These are phyloP conservation scores for Blastobotrys persicus DNA, from an alignment of 1,139 yeast genomes.

Conservation along the genomic window DNA sequence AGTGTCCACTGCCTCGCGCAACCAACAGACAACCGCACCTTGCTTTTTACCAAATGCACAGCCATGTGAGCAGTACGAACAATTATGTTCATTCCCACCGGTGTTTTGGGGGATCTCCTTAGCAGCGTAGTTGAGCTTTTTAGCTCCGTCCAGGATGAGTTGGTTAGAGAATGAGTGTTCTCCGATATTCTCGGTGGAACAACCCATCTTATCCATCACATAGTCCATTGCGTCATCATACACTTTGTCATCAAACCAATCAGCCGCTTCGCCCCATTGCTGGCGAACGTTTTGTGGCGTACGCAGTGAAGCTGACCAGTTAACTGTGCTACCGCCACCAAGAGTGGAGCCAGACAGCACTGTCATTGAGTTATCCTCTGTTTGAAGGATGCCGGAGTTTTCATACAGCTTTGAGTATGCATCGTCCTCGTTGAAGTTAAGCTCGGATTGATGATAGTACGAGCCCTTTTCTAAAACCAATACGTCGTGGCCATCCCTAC, in stretches of 20 bases:
- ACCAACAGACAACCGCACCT: constrained; percentile 54
- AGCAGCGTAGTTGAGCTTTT: constrained; percentile 48
- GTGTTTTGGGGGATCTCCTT: constrained; percentile 50
- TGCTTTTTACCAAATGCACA: constrained; percentile 55
- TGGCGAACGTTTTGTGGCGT: constrained; percentile 55
- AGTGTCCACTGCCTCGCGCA: constrained; percentile 48
- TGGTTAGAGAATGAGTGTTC: constrained; percentile 51
- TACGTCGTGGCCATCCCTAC: constrained; percentile 46
- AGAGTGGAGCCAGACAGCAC: constrained; percentile 55
- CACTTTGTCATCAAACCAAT: constrained; percentile 48
- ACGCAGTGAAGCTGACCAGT: constrained; percentile 59
- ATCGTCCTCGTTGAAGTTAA: constrained; percentile 42
- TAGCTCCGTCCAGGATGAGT: constrained; percentile 47
- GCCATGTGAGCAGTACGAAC: constrained; percentile 56
- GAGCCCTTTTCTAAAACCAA: constrained; percentile 56
- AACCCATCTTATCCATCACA: constrained; percentile 55
- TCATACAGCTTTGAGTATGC: constrained; percentile 47
- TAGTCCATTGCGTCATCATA: constrained; percentile 50
- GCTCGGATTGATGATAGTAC: constrained; percentile 44
- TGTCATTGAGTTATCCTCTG: constrained; percentile 40
- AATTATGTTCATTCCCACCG: constrained; percentile 50
- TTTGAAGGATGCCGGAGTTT: constrained; percentile 40
- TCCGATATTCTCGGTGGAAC: constrained; percentile 41
- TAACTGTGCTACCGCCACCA: constrained; percentile 62
- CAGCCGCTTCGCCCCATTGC: constrained; percentile 49